These are phyloP conservation scores for Termitomyces sp. DNA, from an alignment of 1,284 basidiomycete genomes.

Conservation along the genomic window DNA sequence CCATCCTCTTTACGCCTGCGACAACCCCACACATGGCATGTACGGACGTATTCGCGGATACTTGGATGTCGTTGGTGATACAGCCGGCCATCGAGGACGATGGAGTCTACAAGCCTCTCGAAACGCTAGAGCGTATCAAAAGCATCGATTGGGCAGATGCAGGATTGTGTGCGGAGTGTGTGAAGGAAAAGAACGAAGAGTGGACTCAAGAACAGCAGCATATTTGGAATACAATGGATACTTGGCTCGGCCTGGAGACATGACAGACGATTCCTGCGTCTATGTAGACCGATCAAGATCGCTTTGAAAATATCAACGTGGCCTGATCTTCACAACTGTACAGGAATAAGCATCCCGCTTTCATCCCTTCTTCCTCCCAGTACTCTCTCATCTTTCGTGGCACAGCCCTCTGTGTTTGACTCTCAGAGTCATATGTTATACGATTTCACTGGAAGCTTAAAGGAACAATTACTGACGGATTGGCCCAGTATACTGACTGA, in stretches of 20 bases:
- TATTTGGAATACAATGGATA: slow-evolving; percentile 58
- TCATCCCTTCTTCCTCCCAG: too few species aligned
- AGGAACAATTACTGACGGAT: neutral
- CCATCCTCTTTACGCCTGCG: slow-evolving; percentile 65
- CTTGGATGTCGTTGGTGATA: slow-evolving; percentile 65
- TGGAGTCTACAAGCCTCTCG: slow-evolving; percentile 61
- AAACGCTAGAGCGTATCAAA: slow-evolving; percentile 57
- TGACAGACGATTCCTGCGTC: neutral
- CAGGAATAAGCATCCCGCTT: too few species aligned
- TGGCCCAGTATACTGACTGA: neutral
- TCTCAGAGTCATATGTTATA: too few species aligned
- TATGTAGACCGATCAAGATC: neutral
- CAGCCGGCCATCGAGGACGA: slow-evolving; percentile 52
- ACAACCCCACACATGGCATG: slow-evolving; percentile 66
- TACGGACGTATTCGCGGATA: slow-evolving; percentile 62
- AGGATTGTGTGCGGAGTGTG: slow-evolving; percentile 56
- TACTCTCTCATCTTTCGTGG: too few species aligned
- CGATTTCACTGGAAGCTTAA: too few species aligned
- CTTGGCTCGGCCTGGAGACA: slow-evolving; percentile 37
- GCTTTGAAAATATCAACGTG: neutral
- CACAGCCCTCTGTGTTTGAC: too few species aligned
- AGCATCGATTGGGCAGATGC: slow-evolving; percentile 49
- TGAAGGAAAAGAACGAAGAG: slow-evolving; percentile 53
- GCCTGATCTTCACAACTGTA: too few species aligned
- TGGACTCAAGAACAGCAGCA: slow-evolving; percentile 57